These are phyloP conservation scores for Flaveria trinervia DNA, from an alignment of 129 eudicot species.

Conservation along the genomic window DNA sequence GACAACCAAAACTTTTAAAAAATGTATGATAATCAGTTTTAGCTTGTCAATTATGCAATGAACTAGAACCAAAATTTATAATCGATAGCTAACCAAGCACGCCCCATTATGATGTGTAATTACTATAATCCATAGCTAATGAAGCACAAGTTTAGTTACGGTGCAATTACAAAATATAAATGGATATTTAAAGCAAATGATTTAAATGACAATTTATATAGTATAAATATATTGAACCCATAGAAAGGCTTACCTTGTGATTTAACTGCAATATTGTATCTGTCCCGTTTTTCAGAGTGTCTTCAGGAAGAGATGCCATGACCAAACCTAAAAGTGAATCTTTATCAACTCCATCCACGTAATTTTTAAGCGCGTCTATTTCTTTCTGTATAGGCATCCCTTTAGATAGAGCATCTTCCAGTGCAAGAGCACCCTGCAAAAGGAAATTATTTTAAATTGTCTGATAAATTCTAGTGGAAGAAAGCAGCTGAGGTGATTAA, in stretches of 20 bases:
- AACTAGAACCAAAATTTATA: neutral
- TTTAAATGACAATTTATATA: neutral
- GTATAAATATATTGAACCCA: neutral
- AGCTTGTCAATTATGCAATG: slow-evolving; percentile 13
- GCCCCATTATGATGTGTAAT: neutral
- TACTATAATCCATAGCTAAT: no score
- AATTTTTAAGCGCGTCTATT: slow-evolving; percentile 60
- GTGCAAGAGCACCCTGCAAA: slow-evolving; percentile 80
- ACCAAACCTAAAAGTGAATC: slow-evolving; percentile 75
- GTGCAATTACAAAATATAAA: slow-evolving; percentile 5
- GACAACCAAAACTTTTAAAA: neutral
- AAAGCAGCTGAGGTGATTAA: neutral
- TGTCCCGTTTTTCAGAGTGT: slow-evolving; percentile 65
- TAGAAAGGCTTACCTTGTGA: slow-evolving; percentile 61
- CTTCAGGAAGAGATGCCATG: slow-evolving; percentile 87
- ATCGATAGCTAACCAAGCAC: neutral
- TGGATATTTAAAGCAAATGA: neutral
- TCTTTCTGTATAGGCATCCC: slow-evolving; percentile 88
- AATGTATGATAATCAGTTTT: neutral
- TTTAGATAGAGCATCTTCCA: slow-evolving; percentile 86
- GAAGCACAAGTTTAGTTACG: neutral
- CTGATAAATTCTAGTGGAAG: slow-evolving; percentile 17
- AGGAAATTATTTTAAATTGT: slow-evolving; percentile 6
- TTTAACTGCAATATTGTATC: slow-evolving; percentile 72
- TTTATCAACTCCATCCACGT: slow-evolving; percentile 70